Evolutionary conservation across 169 alveolate species (phyloP), one percentile per base, ranked within the genome.

Genomic region (Plasmodium billcollinsi): DNA sequence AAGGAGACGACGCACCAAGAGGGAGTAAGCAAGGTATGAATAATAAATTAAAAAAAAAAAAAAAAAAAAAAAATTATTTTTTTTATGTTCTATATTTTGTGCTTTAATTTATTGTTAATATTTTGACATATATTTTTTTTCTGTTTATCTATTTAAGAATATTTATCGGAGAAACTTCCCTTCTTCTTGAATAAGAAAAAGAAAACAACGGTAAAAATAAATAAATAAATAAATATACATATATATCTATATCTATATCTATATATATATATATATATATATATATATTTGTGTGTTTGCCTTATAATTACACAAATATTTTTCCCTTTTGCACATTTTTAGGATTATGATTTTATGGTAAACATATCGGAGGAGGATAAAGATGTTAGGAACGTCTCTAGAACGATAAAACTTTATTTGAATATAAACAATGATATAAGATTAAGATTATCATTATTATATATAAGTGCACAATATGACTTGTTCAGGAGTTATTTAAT

Each of bases 401-500:
- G 69, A 43, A 45, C 47, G 39, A 26, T 80, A 61, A 24, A 59
- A 5, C 7, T 52, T 8, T 67, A 69, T 54, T 26, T 80, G 20
- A 80, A 66, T 61, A 56, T 80, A 45, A 47, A 50, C 7, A 71
- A 50, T 15, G 61, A 47, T 39, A 65, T 80, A n/a, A 49, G 83
- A 20, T 5, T 80, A 12, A 72, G 90, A 50, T 15, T 80, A 56
- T 47, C 90, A 11, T 59, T 80, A 43, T 18, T 80, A 47, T 80
- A 80, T 18, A 50, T n/a, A 39, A 66, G 83, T 33, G 69, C 20
- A 71, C 90, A 80, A 26, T 52, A 14, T 26, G 62, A 67, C 1
- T 56, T 80, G 14, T 80, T 80, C n/a, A 67, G 58, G 56, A 80
- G 69, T 29, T 80, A 80, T 66, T 49, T 80, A 49, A 54, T 49